Percentiles rank a stretch among this genome's conserved stretches.
Conservation (phyloP, 164 flowering plant genomes). For the Berberis vulgaris region DNA sequence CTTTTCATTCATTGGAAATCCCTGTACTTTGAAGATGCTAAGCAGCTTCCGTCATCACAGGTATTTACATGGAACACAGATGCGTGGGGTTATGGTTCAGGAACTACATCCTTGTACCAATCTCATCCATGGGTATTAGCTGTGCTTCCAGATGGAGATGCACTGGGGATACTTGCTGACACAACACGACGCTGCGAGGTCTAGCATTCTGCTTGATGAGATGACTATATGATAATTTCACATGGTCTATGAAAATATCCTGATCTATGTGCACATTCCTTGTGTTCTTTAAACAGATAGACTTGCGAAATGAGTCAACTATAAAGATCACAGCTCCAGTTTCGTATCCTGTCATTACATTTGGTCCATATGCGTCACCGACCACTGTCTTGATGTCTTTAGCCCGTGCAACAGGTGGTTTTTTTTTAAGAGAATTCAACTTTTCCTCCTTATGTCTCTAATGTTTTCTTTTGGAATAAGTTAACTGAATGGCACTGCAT, state of each 20-base stretch:
- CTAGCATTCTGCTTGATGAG: slow-evolving; percentile 7
- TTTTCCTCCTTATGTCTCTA: not conserved
- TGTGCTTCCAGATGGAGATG: slow-evolving; percentile 78
- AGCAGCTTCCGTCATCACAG: slow-evolving; percentile 23
- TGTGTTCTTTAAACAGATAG: slow-evolving; percentile 42
- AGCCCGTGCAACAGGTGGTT: slow-evolving; percentile 76
- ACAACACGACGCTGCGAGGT: slow-evolving; percentile 91
- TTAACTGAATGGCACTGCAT: no score
- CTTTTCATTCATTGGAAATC: not conserved
- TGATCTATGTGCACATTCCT: not conserved
- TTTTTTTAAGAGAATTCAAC: not conserved
- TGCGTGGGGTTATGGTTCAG: slow-evolving; percentile 83
- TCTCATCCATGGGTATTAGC: slow-evolving; percentile 98
- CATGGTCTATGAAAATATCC: not conserved
- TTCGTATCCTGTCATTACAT: slow-evolving; percentile 73
- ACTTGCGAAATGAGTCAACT: slow-evolving; percentile 55
- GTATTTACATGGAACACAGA: slow-evolving; percentile 87
- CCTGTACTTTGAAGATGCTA: not conserved
- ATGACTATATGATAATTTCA: not conserved
- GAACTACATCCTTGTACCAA: slow-evolving; percentile 85
- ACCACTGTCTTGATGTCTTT: slow-evolving; percentile 54
- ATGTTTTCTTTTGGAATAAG: not conserved
- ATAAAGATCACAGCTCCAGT: slow-evolving; percentile 51
- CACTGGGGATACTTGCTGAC: slow-evolving; percentile 88
- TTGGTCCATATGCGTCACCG: slow-evolving; percentile 89